Evolutionary conservation across 1,284 basidiomycete genomes (phyloP), one percentile per base, ranked within the genome.

Genomic region (Athelia psychrophila): DNA sequence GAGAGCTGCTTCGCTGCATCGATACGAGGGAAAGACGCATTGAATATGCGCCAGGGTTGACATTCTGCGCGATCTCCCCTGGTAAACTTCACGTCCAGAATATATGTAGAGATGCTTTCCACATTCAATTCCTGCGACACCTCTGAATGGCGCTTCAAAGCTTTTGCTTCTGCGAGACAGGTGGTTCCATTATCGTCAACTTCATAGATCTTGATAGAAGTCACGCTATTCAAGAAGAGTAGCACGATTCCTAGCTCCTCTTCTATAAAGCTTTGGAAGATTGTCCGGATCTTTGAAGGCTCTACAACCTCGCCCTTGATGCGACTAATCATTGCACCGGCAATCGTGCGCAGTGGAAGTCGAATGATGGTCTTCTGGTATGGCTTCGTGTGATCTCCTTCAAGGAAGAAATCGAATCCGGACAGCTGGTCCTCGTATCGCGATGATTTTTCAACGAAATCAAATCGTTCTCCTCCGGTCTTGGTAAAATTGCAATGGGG

Each of bases 201-300:
- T 49, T 74, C 69, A 36, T 64, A 54, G 2, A 80, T 51, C 52
- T 77, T 70, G 35, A 80, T 67, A 0, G 60, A 57, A 3, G 56
- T 51, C 36, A 81, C 56, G 50, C 73, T 63, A n/a, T 65, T 65
- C 25, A 81, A 60, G 54, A 80, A 81, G n/a, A 81, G 63, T 45
- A 79, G 59, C 0, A 68, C 64, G 12, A 75, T 66, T n/a, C 64
- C 63, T 4, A 79, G 54, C 58, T 79, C 77, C n/a, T 74, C 63
- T 2, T 61, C 47, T 23, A 74, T 64, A 54, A 79, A 80, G 13
- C 74, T 66, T 1, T 52, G 35, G 50, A 79, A 68, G 5, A 80
- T 63, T 1, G 64, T 50, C 8, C 57, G 61, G 22, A 79, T 71
- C 24, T 73, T 70, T 0, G 59, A 40, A 0, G 61, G 36, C 1